These are phyloP conservation scores for Metschnikowia noctiluminum DNA, from an alignment of 805 yeast genomes.

Conservation along the genomic window DNA sequence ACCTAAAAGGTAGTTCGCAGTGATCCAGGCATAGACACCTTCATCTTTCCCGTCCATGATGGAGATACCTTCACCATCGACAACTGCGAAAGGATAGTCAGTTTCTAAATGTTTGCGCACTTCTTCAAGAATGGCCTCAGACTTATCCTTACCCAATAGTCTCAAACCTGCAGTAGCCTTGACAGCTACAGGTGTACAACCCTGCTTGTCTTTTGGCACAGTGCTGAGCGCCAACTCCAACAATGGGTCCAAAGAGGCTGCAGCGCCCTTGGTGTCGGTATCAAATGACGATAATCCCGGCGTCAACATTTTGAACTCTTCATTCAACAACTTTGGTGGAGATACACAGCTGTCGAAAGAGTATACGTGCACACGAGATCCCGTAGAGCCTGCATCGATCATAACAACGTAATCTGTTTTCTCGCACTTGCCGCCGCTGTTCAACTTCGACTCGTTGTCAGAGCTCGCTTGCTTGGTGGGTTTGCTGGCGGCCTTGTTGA, in stretches of 20 bases:
- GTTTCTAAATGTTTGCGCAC: constrained; percentile 73
- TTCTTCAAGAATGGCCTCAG: constrained; percentile 66
- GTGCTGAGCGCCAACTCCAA: constrained; percentile 68
- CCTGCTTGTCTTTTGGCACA: constrained; percentile 69
- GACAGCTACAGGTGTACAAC: constrained; percentile 91
- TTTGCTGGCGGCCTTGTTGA: too few relatives aligned
- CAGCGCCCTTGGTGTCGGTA: constrained; percentile 79
- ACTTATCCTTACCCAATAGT: constrained; percentile 71
- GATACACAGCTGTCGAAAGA: constrained; percentile 82
- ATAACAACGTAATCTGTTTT: constrained; percentile 73
- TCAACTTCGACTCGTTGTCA: too few relatives aligned
- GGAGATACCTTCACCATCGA: constrained; percentile 78
- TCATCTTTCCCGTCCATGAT: constrained; percentile 97
- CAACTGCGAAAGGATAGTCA: constrained; percentile 90
- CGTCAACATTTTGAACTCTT: constrained; percentile 81
- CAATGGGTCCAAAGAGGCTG: constrained; percentile 81
- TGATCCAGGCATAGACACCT: constrained; percentile 99
- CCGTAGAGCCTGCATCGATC: constrained; percentile 98
- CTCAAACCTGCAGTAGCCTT: constrained; percentile 98
- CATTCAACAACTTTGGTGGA: constrained; percentile 78
- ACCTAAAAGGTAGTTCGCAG: constrained; percentile 88
- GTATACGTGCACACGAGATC: constrained; percentile 93
- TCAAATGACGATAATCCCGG: constrained; percentile 91
- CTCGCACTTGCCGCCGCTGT: constrained; percentile 7
- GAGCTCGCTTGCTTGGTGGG: too few relatives aligned